These are phyloP conservation scores for Quercus agrifolia DNA, from an alignment of 306 rosid genomes.

Conservation along the genomic window DNA sequence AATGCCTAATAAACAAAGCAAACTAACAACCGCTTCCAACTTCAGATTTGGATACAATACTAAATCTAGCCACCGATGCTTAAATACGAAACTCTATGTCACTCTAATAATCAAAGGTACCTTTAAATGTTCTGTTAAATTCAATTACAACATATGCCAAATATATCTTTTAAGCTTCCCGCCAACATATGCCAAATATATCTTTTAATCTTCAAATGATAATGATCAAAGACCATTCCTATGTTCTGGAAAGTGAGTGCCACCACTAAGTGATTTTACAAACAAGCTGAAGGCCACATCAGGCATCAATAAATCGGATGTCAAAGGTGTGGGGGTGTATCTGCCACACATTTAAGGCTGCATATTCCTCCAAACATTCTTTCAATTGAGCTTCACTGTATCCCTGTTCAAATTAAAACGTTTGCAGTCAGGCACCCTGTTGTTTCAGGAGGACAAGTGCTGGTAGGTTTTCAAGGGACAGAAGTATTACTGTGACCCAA, in stretches of 20 bases:
- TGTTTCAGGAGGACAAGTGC: not conserved
- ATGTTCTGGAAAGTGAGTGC: constrained; percentile 14
- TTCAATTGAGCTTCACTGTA: constrained; percentile 95
- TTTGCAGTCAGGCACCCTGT: constrained; percentile 14
- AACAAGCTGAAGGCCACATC: constrained; percentile 7
- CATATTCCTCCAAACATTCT: constrained; percentile 96
- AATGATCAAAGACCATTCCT: not conserved
- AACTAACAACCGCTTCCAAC: not conserved
- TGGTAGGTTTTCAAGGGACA: not conserved
- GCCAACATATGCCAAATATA: constrained; percentile 4
- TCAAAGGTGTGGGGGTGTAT: constrained; percentile 90
- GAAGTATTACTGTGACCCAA: not conserved
- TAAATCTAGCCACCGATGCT: not conserved
- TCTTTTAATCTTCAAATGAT: not conserved
- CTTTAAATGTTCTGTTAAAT: not conserved
- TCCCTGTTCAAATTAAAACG: constrained; percentile 56
- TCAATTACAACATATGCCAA: constrained; percentile 15
- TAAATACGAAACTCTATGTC: constrained; percentile 7
- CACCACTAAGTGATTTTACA: not conserved
- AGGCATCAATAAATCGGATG: constrained; percentile 87
- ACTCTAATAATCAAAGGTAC: constrained; percentile 17
- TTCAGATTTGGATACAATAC: not conserved
- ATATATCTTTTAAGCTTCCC: constrained; percentile 10
- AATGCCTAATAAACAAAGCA: not conserved
- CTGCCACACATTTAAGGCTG: constrained; percentile 97